Percentiles rank a stretch among this genome's conserved stretches.
phyloP scores from a whole-genome alignment of 78 protist genomes.

The Diacronema lutheri region DNA sequence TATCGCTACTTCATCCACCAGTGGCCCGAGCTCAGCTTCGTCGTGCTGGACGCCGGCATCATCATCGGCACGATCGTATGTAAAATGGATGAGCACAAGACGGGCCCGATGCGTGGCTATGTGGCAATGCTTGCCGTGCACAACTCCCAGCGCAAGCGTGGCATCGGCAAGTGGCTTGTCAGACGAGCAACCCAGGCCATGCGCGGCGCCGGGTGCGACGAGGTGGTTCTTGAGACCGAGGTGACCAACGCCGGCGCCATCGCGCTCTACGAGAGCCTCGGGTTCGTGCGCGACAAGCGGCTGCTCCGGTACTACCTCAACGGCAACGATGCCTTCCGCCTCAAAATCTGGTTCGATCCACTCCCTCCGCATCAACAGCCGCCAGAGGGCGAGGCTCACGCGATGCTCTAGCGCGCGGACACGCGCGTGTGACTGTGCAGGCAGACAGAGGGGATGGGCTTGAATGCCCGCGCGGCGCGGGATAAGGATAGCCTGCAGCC shows the following conservation, averaged over 20 bases:
- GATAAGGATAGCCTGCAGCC: too few species aligned
- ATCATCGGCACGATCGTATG: constrained; percentile 35
- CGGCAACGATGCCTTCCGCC: constrained; percentile 58
- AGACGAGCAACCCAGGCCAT: constrained; percentile 6
- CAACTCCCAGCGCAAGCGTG: constrained; percentile 51
- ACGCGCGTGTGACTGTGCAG: too few species aligned
- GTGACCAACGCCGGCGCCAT: constrained; percentile 75
- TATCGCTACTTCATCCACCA: constrained; percentile 84
- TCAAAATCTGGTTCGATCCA: constrained; percentile 60
- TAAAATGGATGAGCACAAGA: constrained; percentile 24
- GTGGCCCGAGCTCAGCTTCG: constrained; percentile 30
- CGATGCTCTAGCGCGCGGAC: too few species aligned
- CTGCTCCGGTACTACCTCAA: constrained; percentile 68
- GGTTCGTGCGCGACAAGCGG: constrained; percentile 80
- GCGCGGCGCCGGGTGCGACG: not conserved
- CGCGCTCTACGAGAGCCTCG: constrained; percentile 73
- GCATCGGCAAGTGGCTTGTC: constrained; percentile 58
- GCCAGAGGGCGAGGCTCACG: too few species aligned
- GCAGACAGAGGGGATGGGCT: too few species aligned
- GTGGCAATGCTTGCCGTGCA: constrained; percentile 86
- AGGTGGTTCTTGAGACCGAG: constrained; percentile 82
- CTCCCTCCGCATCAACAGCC: too few species aligned
- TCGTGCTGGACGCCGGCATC: not conserved
- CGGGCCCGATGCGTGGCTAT: constrained; percentile 66
- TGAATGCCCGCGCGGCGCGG: too few species aligned